A percentile compares a stretch with the other conserved stretches of the same genome.
phyloP scores from a whole-genome alignment of 768 basidiomycete genomes.

The Daedalea quercina region DNA sequence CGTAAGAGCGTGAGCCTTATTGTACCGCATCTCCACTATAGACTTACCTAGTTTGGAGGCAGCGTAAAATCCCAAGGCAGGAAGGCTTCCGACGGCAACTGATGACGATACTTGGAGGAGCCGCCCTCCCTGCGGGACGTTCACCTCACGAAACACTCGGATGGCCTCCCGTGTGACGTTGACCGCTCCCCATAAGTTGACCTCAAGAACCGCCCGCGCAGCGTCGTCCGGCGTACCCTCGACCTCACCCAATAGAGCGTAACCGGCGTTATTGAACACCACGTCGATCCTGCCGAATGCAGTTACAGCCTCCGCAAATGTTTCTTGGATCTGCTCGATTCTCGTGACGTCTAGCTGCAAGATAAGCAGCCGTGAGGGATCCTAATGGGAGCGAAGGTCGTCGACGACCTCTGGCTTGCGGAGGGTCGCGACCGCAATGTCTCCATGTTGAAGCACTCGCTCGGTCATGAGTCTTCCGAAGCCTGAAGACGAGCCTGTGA shows the following conservation, averaged over 20 bases:
- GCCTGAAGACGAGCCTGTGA: slow-evolving; percentile 21
- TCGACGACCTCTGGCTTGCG: slow-evolving; percentile 17
- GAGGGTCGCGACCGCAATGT: slow-evolving; percentile 19
- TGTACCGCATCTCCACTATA: neutral
- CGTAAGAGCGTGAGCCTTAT: neutral
- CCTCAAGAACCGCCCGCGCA: slow-evolving; percentile 14
- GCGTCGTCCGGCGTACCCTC: slow-evolving; percentile 13
- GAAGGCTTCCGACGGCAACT: neutral
- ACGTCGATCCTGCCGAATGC: slow-evolving; percentile 19
- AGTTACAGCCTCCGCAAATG: slow-evolving; percentile 10
- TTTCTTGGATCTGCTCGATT: slow-evolving; percentile 2
- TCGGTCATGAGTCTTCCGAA: slow-evolving; percentile 17
- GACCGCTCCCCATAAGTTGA: slow-evolving; percentile 21
- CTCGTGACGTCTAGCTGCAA: slow-evolving; percentile 18
- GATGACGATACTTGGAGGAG: slow-evolving; percentile 9
- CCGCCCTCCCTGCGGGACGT: slow-evolving; percentile 8
- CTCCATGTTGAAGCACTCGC: slow-evolving; percentile 15
- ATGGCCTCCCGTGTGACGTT: slow-evolving; percentile 26
- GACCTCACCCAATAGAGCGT: slow-evolving; percentile 9
- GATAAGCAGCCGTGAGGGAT: slow-evolving; percentile 12
- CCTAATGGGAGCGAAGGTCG: slow-evolving; percentile 13
- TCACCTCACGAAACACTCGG: slow-evolving; percentile 23
- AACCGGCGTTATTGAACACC: slow-evolving; percentile 21
- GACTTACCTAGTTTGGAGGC: slow-evolving; percentile 7
- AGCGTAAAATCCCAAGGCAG: slow-evolving; percentile 2